A percentile compares a stretch with the other conserved stretches of the same genome.
These are phyloP conservation scores for Tribonema minus DNA, from an alignment of 108 stramenopile genomes.

Conservation along the genomic window DNA sequence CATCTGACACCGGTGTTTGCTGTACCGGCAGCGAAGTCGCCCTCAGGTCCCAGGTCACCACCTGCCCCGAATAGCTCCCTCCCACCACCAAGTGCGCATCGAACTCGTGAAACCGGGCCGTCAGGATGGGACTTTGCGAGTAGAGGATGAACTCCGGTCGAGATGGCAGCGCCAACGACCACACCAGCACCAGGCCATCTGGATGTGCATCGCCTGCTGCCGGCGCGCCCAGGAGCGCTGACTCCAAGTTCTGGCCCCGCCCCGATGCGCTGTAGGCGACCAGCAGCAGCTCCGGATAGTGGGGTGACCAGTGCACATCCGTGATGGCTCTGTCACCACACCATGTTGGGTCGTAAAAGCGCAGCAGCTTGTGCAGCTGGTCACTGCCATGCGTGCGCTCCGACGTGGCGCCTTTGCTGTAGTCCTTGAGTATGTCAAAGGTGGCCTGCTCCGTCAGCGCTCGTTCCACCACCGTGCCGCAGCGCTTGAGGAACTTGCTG, in stretches of 20 bases:
- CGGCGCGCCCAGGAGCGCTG: too few species aligned
- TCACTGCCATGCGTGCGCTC: neutral
- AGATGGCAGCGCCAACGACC: conserved; percentile 33
- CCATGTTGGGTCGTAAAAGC: neutral
- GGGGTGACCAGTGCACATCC: conserved; percentile 35
- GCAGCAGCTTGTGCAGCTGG: neutral
- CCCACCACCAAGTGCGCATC: conserved; percentile 29
- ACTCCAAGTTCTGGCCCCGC: neutral
- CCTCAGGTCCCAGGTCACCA: conserved; percentile 24
- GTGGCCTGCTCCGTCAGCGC: conserved; percentile 17
- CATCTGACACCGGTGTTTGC: conserved; percentile 12
- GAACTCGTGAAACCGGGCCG: conserved; percentile 20
- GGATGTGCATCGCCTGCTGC: neutral
- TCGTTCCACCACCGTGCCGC: conserved; percentile 13
- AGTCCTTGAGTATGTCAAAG: conserved; percentile 25
- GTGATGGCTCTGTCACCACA: conserved; percentile 22
- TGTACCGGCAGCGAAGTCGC: conserved; percentile 22
- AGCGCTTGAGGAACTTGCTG: neutral
- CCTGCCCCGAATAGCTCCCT: conserved; percentile 34
- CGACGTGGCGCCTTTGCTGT: neutral
- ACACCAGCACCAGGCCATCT: conserved; percentile 33
- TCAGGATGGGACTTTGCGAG: conserved; percentile 28
- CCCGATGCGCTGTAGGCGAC: conserved; percentile 30
- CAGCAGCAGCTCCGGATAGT: conserved; percentile 23
- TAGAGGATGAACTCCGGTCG: conserved; percentile 32